Evolutionary conservation across 2,329 filamentous ascomycete genomes (phyloP).

Genomic region (Stagonosporopsis chrysanthemi): DNA sequence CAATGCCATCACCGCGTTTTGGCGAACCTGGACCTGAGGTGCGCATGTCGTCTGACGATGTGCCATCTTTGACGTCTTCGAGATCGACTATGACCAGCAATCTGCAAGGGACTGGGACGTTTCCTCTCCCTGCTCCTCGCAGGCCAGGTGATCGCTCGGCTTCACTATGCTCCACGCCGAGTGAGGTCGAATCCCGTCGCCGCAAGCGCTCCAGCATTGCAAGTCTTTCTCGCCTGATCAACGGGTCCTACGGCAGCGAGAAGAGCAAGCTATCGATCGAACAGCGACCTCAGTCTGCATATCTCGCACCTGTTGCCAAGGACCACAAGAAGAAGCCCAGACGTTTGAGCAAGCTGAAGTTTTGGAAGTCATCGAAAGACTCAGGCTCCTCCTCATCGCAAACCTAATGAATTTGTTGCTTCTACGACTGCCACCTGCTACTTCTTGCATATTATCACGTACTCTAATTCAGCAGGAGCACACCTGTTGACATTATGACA

Average conservation of each 20-base stretch:
- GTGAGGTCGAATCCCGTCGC: conserved; percentile 60
- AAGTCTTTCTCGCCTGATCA: conserved; percentile 78
- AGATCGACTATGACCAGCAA: conserved; percentile 77
- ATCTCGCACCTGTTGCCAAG: conserved; percentile 67
- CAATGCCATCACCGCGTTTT: conserved; percentile 73
- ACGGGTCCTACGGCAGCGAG: conserved; percentile 70
- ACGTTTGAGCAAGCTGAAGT: conserved; percentile 76
- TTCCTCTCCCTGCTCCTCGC: conserved; percentile 50
- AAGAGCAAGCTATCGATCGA: conserved; percentile 78
- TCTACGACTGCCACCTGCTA: conserved; percentile 10
- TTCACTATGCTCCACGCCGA: conserved; percentile 52
- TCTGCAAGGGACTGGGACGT: conserved; percentile 66
- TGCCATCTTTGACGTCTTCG: conserved; percentile 77
- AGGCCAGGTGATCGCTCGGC: conserved; percentile 52
- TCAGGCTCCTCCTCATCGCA: conserved; percentile 32
- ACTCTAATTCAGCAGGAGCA: conserved; percentile 30
- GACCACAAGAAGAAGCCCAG: conserved; percentile 69
- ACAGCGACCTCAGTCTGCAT: conserved; percentile 55
- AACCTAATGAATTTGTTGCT: conserved; percentile 23
- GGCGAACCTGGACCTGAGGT: conserved; percentile 77
- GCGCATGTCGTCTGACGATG: conserved; percentile 75
- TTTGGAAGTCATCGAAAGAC: conserved; percentile 68
- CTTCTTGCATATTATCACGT: conserved; percentile 24
- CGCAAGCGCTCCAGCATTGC: conserved; percentile 78
- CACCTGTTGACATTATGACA: conserved; percentile 45